Evolutionary conservation across 768 basidiomycete species (phyloP).

Genomic region (Hygrophorus russula): DNA sequence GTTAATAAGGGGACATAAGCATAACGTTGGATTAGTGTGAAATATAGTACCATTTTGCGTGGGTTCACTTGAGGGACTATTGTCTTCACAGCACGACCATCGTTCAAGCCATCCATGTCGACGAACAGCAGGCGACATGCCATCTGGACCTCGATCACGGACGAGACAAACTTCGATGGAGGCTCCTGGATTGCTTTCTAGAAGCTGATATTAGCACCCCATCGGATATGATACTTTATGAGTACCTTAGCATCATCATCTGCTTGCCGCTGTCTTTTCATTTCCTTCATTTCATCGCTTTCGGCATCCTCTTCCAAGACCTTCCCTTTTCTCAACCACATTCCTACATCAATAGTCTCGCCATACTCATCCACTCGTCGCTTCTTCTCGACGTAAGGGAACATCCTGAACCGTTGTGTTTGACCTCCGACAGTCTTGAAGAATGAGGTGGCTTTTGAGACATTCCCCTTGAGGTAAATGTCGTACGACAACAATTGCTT

Average conservation of each 20-base stretch:
- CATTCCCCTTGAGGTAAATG: slow-evolving; percentile 96
- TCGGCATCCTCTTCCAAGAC: slow-evolving; percentile 86
- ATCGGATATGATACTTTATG: slow-evolving; percentile 2
- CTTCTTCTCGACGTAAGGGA: slow-evolving; percentile 91
- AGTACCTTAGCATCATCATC: slow-evolving; percentile 77
- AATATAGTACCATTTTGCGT: slow-evolving; percentile 71
- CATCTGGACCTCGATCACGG: slow-evolving; percentile 65
- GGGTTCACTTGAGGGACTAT: slow-evolving; percentile 96
- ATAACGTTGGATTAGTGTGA: neutral
- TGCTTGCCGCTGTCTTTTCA: slow-evolving; percentile 47
- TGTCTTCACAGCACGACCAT: slow-evolving; percentile 93
- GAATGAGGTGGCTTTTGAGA: slow-evolving; percentile 75
- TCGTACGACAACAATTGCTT: slow-evolving; percentile 82
- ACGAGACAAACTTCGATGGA: slow-evolving; percentile 83
- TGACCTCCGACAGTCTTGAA: slow-evolving; percentile 71
- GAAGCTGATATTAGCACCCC: neutral
- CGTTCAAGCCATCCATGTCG: slow-evolving; percentile 94
- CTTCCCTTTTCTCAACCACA: slow-evolving; percentile 91
- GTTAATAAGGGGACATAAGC: neutral
- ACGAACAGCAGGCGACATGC: slow-evolving; percentile 84
- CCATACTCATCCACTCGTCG: slow-evolving; percentile 92
- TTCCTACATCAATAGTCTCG: slow-evolving; percentile 88
- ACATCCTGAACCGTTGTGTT: slow-evolving; percentile 86
- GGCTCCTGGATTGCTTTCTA: slow-evolving; percentile 73
- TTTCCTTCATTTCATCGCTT: slow-evolving; percentile 70